Evolutionary conservation across 139 green algal genomes (phyloP).

Genomic region (Pseudopediastrum boryanum): DNA sequence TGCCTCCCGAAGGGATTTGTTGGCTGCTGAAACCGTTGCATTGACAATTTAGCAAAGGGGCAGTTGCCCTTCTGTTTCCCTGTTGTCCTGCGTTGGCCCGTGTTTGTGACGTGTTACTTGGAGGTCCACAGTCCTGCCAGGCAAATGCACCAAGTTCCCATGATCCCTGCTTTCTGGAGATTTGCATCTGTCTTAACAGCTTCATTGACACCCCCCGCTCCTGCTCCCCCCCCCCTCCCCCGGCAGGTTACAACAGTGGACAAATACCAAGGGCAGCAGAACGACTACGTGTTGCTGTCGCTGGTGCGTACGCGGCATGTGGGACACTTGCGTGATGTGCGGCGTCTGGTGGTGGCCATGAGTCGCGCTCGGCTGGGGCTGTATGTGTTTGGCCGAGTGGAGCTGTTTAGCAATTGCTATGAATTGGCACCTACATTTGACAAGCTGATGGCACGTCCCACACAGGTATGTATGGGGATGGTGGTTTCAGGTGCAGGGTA

Average conservation of each 20-base stretch:
- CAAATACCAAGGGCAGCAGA: conserved; percentile 99
- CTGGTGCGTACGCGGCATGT: conserved; percentile 91
- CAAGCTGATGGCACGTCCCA: conserved; percentile 80
- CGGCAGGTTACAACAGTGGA: conserved; percentile 89
- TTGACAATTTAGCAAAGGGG: no score
- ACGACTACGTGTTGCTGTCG: conserved; percentile 95
- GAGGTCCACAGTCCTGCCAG: no score
- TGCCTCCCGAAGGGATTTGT: no score
- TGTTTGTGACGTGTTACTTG: no score
- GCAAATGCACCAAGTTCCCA: no score
- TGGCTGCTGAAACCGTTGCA: no score
- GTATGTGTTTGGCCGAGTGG: conserved; percentile 91
- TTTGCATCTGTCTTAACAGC: no score
- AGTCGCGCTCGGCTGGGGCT: conserved; percentile 92
- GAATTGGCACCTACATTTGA: conserved; percentile 91
- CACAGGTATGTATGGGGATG: conserved; percentile 77
- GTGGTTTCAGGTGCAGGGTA: conserved; percentile 34
- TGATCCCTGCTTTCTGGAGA: no score
- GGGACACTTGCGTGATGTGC: conserved; percentile 95
- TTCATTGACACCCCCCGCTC: no score
- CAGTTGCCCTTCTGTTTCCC: no score
- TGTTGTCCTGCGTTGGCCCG: no score
- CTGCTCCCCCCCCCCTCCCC: not conserved
- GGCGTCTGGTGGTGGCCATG: conserved; percentile 95
- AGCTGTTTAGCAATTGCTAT: conserved; percentile 92